Conservation (phyloP, 345 rosid species). For the Corymbia maculata region DNA sequence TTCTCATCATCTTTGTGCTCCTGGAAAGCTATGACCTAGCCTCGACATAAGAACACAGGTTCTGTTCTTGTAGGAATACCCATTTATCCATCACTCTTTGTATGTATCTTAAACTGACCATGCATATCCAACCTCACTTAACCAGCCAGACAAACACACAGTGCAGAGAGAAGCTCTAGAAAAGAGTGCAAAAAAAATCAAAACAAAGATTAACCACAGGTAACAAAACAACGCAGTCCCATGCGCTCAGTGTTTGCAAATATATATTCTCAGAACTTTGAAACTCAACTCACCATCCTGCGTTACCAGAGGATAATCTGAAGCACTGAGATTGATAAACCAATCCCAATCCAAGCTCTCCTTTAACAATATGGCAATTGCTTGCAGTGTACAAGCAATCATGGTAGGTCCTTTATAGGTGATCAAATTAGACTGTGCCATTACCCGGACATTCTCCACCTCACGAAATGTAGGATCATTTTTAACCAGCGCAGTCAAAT, state of each 20-base stretch:
- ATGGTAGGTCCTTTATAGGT: slow-evolving; percentile 94
- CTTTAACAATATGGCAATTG: slow-evolving; percentile 66
- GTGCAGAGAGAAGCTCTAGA: background rate
- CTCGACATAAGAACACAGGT: background rate
- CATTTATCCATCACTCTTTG: background rate
- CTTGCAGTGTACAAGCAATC: slow-evolving; percentile 91
- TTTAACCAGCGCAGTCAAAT: slow-evolving; percentile 56
- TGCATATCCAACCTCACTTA: background rate
- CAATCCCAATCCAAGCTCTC: slow-evolving; percentile 93
- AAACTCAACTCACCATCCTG: slow-evolving; percentile 71
- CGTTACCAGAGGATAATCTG: slow-evolving; percentile 88
- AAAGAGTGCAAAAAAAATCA: background rate
- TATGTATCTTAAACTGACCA: background rate
- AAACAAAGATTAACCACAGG: background rate
- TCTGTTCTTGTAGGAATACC: background rate
- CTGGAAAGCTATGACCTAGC: background rate
- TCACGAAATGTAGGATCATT: slow-evolving; percentile 56
- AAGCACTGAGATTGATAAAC: slow-evolving; percentile 92
- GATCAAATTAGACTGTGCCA: slow-evolving; percentile 86
- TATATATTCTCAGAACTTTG: background rate
- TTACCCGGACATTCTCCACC: slow-evolving; percentile 83
- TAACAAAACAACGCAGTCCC: background rate
- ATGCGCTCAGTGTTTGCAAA: background rate
- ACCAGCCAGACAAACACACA: background rate
- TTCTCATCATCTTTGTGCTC: background rate